Base-by-base conservation (phyloP, 306 rosid genomes). In the Styphnolobium japonicum region DNA sequence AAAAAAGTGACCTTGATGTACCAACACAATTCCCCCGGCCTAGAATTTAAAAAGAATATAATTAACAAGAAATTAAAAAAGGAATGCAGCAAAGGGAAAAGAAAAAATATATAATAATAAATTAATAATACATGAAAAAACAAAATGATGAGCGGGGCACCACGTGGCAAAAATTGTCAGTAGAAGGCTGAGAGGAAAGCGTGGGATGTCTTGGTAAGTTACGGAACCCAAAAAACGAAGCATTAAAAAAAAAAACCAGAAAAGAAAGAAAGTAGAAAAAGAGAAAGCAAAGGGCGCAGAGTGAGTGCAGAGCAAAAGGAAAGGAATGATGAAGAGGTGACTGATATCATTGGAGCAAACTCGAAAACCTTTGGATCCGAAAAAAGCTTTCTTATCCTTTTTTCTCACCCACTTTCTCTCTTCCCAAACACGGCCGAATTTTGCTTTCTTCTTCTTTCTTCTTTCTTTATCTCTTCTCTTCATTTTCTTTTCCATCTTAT, bases 281-380 rank as follows among this genome's bases (percentile, higher is more conserved):
- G 21, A 12, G 36, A 63, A 14, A 56, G 49, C 36, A 16, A 72
- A 31, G 73, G 21, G 37, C 10, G 31, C 57, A 69, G 63, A 43
- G 52, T n/a, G 57, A 65, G 56, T 64, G 5, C 4, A 71, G 40
- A 27, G 51, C 45, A 46, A 46, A 75, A 55, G 70, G 57, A 45
- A 57, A 46, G 23, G 65, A 73, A 81, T 85, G 86, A 74, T 68
- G 80, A 79, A 39, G 79, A 78, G 73, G 82, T 53, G 71, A 64
- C 62, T 78, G 74, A 79, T 60, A 79, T 39, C 34, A 61, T 36
- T 23, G 55, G 29, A 64, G 18, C 46, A 67, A 40, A 33, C 23
- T 6, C 16, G 9, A 67, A 45, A 55, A 67, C 77, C 81, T 80
- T 85, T 82, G 89, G 92, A 90, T 88, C 92, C 89, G 73, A 71